Conservation (phyloP, 495 filamentous ascomycete species). For the Mytilinidion resinicola region DNA sequence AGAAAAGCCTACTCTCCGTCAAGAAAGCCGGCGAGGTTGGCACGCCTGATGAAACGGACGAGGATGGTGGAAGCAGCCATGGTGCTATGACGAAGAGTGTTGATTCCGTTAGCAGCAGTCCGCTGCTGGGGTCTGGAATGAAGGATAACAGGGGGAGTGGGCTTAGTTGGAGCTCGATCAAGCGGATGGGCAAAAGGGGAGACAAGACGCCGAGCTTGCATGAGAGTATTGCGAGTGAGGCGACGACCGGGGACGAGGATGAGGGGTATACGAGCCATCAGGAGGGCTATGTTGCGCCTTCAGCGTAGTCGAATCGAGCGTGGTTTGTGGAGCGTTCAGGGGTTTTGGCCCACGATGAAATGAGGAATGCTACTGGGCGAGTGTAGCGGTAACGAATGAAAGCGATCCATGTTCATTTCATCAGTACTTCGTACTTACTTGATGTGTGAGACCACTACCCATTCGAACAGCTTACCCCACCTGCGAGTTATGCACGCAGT, state of each 20-base stretch:
- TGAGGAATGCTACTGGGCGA: too few species aligned
- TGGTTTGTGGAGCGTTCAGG: too few species aligned
- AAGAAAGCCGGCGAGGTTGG: slow-evolving; percentile 19
- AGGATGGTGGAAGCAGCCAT: slow-evolving; percentile 8
- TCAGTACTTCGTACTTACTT: too few species aligned
- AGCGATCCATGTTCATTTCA: too few species aligned
- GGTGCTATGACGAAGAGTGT: slow-evolving; percentile 1
- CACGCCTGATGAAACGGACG: slow-evolving; percentile 20
- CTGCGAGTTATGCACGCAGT: too few species aligned
- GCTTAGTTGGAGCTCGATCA: slow-evolving; percentile 28
- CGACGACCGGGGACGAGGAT: slow-evolving; percentile 24
- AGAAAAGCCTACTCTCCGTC: slow-evolving; percentile 24
- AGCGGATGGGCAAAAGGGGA: slow-evolving; percentile 25
- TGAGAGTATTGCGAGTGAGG: slow-evolving; percentile 28
- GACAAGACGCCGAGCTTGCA: slow-evolving; percentile 29
- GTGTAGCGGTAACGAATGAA: too few species aligned
- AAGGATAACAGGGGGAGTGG: slow-evolving; percentile 22
- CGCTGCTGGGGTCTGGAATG: slow-evolving; percentile 16
- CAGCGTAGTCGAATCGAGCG: too few species aligned
- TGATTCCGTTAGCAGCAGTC: slow-evolving; percentile 13
- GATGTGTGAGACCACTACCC: too few species aligned
- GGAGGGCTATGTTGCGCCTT: too few species aligned
- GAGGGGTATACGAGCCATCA: background rate
- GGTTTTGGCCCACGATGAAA: too few species aligned
- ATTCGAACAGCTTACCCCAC: too few species aligned